These are phyloP conservation scores for Colletotrichum destructivum DNA, from an alignment of 2,329 filamentous ascomycete genomes.

Conservation along the genomic window DNA sequence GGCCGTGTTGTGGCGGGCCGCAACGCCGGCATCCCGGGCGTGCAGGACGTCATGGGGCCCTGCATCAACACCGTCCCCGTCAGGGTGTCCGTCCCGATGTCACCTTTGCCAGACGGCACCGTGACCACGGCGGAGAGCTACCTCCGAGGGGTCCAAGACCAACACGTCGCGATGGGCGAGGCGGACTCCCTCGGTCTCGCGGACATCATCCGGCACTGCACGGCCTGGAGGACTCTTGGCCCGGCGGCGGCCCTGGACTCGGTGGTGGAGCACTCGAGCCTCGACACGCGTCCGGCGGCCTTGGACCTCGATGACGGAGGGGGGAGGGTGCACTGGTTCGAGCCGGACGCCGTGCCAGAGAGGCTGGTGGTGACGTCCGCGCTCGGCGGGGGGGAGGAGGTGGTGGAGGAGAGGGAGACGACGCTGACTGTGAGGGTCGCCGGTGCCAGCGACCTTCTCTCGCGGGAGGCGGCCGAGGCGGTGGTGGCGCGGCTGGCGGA, in stretches of 20 bases:
- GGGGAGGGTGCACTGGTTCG: not conserved
- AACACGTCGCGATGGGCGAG: not conserved
- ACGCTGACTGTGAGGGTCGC: not conserved
- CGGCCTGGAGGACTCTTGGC: not conserved
- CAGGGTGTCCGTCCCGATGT: no score
- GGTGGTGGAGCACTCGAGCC: not conserved
- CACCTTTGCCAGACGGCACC: no score
- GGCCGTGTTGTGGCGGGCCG: not conserved
- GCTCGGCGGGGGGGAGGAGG: not conserved
- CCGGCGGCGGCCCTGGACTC: not conserved
- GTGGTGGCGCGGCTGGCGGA: not conserved
- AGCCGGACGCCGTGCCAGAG: not conserved
- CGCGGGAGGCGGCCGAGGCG: not conserved
- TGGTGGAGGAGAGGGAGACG: not conserved
- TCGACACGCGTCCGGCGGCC: not conserved
- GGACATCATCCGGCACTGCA: not conserved
- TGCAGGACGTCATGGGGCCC: not conserved
- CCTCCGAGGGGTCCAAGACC: not conserved
- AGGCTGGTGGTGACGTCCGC: not conserved
- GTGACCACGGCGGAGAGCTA: no score
- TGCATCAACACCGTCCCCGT: not conserved
- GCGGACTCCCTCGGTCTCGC: not conserved
- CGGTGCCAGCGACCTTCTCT: not conserved
- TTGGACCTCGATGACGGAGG: not conserved
- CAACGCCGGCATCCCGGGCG: not conserved